Evolutionary conservation across 2,329 filamentous ascomycete species (phyloP).

Genomic region (Arthrinium phaeospermum): DNA sequence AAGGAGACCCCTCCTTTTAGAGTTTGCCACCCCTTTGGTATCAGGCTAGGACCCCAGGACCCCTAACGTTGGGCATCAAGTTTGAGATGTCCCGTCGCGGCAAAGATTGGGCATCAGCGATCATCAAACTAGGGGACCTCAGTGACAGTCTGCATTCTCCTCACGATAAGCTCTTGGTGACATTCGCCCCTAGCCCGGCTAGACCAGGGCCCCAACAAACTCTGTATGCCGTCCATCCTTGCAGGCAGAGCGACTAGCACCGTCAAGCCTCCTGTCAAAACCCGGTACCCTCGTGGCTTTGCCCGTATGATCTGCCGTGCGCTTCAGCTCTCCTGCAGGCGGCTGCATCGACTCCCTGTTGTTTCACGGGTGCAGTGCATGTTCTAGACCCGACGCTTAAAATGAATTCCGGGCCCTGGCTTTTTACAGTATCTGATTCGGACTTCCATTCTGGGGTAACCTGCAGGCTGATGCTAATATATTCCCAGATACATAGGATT

Average conservation of each 20-base stretch:
- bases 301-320: not conserved
- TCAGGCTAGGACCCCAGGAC: not conserved
- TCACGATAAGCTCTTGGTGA: not conserved
- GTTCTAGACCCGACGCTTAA: not conserved
- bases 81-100: not conserved
- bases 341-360: not conserved
- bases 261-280: not conserved
- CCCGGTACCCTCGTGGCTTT: not conserved
- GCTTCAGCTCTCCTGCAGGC: not conserved
- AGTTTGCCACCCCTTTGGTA: not conserved
- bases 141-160: not conserved
- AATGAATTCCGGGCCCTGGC: not conserved
- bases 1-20: not conserved
- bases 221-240: not conserved
- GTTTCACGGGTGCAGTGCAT: not conserved
- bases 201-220: not conserved
- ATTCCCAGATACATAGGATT: no score
- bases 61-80: slow-evolving; percentile 9
- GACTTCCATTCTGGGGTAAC: not conserved
- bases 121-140: not conserved
- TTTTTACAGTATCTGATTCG: not conserved
- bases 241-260: not conserved
- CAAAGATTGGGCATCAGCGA: not conserved
- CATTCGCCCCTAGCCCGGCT: not conserved
- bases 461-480: not conserved